These are phyloP conservation scores for Draba incana DNA, from an alignment of 345 rosid species.

Conservation along the genomic window DNA sequence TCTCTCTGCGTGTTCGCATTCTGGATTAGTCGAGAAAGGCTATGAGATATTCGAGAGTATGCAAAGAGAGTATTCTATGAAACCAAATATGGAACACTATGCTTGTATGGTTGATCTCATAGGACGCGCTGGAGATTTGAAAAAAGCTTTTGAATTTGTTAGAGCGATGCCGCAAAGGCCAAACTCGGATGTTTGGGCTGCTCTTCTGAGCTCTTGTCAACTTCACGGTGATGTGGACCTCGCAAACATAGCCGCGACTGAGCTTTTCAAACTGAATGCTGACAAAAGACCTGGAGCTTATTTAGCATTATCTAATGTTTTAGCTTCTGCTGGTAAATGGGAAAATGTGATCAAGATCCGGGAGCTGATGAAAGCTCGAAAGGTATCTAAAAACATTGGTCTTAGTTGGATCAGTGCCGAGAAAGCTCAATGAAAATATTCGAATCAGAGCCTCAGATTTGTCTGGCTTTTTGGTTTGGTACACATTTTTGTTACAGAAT, in stretches of 20 bases:
- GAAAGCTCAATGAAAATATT: constrained; percentile 21
- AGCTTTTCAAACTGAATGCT: constrained; percentile 73
- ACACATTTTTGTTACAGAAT: constrained; percentile 1
- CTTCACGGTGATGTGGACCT: constrained; percentile 66
- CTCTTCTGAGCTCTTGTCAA: constrained; percentile 79
- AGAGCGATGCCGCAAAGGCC: constrained; percentile 69
- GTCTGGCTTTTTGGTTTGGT: constrained; percentile 2
- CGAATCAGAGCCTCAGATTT: constrained; percentile 1
- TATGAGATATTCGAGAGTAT: constrained; percentile 73
- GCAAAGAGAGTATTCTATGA: constrained; percentile 67
- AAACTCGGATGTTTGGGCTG: constrained; percentile 88
- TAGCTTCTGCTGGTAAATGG: constrained; percentile 90
- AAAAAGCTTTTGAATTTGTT: constrained; percentile 65
- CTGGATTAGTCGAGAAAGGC: constrained; percentile 74
- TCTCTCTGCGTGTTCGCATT: constrained; percentile 84
- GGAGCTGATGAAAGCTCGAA: constrained; percentile 70
- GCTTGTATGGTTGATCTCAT: constrained; percentile 92
- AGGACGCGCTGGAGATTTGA: constrained; percentile 77
- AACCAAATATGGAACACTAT: constrained; percentile 89
- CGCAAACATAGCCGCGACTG: constrained; percentile 68
- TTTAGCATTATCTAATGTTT: constrained; percentile 73
- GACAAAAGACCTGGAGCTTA: constrained; percentile 84
- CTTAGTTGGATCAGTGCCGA: constrained; percentile 74
- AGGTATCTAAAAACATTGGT: constrained; percentile 64
- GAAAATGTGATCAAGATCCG: constrained; percentile 67